These are phyloP conservation scores for Phylloporus arenicola DNA, from an alignment of 768 basidiomycete genomes.

Conservation along the genomic window DNA sequence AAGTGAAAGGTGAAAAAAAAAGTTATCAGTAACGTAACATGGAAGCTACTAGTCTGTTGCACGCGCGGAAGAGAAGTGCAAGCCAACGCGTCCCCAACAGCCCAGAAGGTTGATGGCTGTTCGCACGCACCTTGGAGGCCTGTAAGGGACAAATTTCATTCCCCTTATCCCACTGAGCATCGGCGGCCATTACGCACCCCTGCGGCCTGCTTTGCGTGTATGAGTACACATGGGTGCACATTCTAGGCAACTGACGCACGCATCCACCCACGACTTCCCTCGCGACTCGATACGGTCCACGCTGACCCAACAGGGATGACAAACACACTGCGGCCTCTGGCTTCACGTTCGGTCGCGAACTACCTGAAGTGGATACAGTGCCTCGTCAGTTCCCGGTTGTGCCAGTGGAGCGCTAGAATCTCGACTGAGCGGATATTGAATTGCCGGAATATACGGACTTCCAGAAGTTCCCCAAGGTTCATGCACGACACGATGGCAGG, in stretches of 20 bases:
- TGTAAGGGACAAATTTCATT: slow-evolving; percentile 16
- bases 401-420: slow-evolving; percentile 22
- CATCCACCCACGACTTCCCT: slow-evolving; percentile 9
- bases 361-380: slow-evolving; percentile 16
- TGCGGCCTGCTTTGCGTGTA: slow-evolving; percentile 1
- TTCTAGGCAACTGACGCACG: slow-evolving; percentile 16
- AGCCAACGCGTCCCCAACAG: slow-evolving; percentile 8
- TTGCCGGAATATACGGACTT: slow-evolving; percentile 25
- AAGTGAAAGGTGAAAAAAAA: slow-evolving; percentile 10
- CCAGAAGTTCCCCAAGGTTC: slow-evolving; percentile 19
- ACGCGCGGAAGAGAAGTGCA: slow-evolving; percentile 18
- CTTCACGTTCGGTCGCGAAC: slow-evolving; percentile 10
- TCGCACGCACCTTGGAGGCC: slow-evolving; percentile 18
- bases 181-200: slow-evolving; percentile 5
- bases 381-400: slow-evolving; percentile 7
- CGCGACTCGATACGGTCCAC: slow-evolving; percentile 6
- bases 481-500: slow-evolving; percentile 14
- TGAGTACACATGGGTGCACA: background rate
- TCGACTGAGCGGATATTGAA: slow-evolving; percentile 32
- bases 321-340: slow-evolving; percentile 4
- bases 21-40: slow-evolving; percentile 22
- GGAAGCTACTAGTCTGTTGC: slow-evolving; percentile 14
- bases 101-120: slow-evolving; percentile 5
- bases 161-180: slow-evolving; percentile 8
- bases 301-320: slow-evolving; percentile 3